Conservation (phyloP, 2,329 filamentous ascomycete species). For the Penicillium sp. region DNA sequence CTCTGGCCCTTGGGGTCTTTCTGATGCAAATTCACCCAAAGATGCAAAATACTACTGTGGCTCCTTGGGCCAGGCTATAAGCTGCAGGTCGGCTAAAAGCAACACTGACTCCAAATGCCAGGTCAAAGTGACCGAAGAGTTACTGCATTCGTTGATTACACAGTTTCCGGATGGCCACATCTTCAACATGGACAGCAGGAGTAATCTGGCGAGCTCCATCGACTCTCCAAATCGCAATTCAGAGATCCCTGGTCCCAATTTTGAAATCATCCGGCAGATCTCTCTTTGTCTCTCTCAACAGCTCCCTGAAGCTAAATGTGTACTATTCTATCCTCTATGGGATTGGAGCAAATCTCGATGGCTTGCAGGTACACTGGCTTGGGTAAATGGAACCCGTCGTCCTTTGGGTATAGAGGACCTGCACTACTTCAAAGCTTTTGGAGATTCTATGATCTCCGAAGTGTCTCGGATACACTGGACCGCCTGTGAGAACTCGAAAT, state of each 20-base stretch:
- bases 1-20: background rate
- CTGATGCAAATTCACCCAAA: background rate
- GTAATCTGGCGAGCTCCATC: background rate
- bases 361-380: slow-evolving; percentile 31
- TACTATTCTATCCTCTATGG: slow-evolving; percentile 34
- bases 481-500: slow-evolving; percentile 46
- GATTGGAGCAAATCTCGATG: slow-evolving; percentile 33
- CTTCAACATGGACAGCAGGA: slow-evolving; percentile 13
- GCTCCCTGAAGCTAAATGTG: slow-evolving; percentile 24
- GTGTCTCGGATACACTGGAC: slow-evolving; percentile 33
- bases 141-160: slow-evolving; percentile 16
- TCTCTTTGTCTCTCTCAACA: slow-evolving; percentile 12
- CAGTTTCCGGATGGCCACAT: slow-evolving; percentile 26
- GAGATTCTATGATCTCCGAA: slow-evolving; percentile 34
- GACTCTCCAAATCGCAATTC: background rate
- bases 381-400: slow-evolving; percentile 23
- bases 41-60: slow-evolving; percentile 14
- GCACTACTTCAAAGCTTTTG: slow-evolving; percentile 34
- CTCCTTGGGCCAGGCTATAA: slow-evolving; percentile 16
- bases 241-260: background rate
- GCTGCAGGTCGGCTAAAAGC: background rate
- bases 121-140: slow-evolving; percentile 12
- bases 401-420: slow-evolving; percentile 27
- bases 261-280: slow-evolving; percentile 5
- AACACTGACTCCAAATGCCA: background rate